Conservation (phyloP, 345 rosid species). For the Citrus mangshanensis region DNA sequence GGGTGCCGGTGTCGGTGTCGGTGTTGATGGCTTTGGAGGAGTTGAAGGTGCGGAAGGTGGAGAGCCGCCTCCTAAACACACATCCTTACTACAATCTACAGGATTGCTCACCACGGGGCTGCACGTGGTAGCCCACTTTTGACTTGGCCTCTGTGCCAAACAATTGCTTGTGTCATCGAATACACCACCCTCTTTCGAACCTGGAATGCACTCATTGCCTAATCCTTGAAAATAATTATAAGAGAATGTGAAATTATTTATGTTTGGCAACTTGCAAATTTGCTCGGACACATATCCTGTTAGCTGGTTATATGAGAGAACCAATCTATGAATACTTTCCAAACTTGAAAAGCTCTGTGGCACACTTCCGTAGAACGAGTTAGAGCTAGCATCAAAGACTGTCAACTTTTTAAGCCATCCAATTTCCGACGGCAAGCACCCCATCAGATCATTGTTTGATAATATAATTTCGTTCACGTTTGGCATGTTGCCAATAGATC, state of each 20-base stretch:
- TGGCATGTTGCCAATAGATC: conserved; percentile 55
- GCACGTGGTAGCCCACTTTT: conserved; percentile 38
- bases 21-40: background rate
- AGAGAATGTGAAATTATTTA: conserved; percentile 54
- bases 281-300: conserved; percentile 53
- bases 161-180: conserved; percentile 57
- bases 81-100: conserved; percentile 69
- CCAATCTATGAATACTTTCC: conserved; percentile 33
- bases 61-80: conserved; percentile 29
- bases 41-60: background rate
- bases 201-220: conserved; percentile 39
- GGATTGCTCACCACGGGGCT: conserved; percentile 45
- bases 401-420: conserved; percentile 49
- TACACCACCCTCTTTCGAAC: conserved; percentile 22
- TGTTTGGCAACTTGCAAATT: conserved; percentile 53
- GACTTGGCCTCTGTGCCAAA: conserved; percentile 42
- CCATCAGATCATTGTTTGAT: conserved; percentile 49
- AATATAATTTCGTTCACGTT: conserved; percentile 62
- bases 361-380: conserved; percentile 46
- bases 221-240: conserved; percentile 56
- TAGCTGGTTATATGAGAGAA: conserved; percentile 49
- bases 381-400: conserved; percentile 55
- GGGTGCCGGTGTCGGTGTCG: background rate
- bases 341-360: conserved; percentile 37
- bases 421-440: conserved; percentile 70